Base-by-base conservation (phyloP, 371 early-diverging fungal species). In the Lichtheimia ramosa region DNA sequence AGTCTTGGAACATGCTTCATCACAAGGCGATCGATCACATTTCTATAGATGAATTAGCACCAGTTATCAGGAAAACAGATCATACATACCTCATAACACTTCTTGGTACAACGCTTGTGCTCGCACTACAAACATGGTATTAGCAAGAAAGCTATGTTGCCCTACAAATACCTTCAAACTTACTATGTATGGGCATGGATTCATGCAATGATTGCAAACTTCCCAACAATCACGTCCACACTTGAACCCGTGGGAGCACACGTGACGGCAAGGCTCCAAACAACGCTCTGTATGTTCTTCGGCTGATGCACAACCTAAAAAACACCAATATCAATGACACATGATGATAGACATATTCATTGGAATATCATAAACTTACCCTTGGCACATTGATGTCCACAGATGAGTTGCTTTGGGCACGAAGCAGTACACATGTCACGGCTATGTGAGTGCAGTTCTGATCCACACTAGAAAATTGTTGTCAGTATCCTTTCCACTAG, bases 11-110 rank as follows among this genome's bases (percentile, higher is more conserved):
- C 82, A 82, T 23, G 58, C 54, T 18, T 60, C 39, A 23, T 79
- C 61, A 51, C 82, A 82, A 16, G 80, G 74, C 14, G 66, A 69
- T 42, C 82, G 63, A 62, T 82, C 76, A 54, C 82, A 82, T 54
- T 58, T 70, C 73, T 75, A 60, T 20, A 39, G 16, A 43, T 2
- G 16, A 15, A 7, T 20, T 2, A 43, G 34, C 18, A 27, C 21
- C 40, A 52, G 34, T 8, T 34, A 34, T 34, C 34, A 34, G 1
- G 10, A 6, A 34, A 34, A 8, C 34, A 8, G 10, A 6, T 2
- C 34, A 34, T 34, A 34, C 10, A 53, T 64, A 68, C 66, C 62
- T 82, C 78, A 23, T 46, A 69, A 50, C 82, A 82, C 16, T 60
- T 65, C 28, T 65, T 77, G 4, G 65, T 70, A 53, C 82, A 82